Evolutionary conservation across 2,329 filamentous ascomycete genomes (phyloP), one percentile per base, ranked within the genome.

Genomic region (Penicillium sp.): DNA sequence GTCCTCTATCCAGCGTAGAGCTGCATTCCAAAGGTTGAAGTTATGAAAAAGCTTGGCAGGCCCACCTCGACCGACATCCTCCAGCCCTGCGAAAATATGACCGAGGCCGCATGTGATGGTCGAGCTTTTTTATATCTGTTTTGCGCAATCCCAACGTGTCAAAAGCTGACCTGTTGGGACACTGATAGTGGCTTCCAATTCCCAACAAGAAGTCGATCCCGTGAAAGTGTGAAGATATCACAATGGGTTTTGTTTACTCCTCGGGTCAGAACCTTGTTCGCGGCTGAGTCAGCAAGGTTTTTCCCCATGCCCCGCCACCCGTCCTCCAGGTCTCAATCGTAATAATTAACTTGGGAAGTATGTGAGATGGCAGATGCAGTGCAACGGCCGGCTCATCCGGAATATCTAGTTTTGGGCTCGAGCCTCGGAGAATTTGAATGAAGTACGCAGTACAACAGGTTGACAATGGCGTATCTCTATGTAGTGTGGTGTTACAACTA

Each of bases 51-150:
- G 22, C 22, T 25, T 25, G 22, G 22, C 22, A 25, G 22, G 3
- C 22, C 22, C 22, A 25, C 22, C 22, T 25, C 4, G 8, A 25
- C 22, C 22, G 22, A 8, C 22, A 8, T 25, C 22, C 3, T 14
- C 6, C 12, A 33, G 30, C 30, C 33, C 8, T 11, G 11, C 14
- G 13, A 14, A 14, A 18, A 12, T 25, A 19, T 27, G 11, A 35
- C 57, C 59, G 58, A 57, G 57, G 57, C 53, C 41, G 53, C 59
- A 61, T 59, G 59, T 61, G 59, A 60, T 46, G 46, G 14, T 31
- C 22, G 16, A 12, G 11, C 16, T 14, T 3, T 28, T 10, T 22
- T 16, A 40, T 41, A 33, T 38, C 14, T 30, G 30, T 36, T 36
- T 34, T 25, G 13, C 28, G 28, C n/a, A 34, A 39, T 22, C 14